These are phyloP conservation scores for Cercospora citrullina DNA, from an alignment of 2,329 filamentous ascomycete species.

Conservation along the genomic window DNA sequence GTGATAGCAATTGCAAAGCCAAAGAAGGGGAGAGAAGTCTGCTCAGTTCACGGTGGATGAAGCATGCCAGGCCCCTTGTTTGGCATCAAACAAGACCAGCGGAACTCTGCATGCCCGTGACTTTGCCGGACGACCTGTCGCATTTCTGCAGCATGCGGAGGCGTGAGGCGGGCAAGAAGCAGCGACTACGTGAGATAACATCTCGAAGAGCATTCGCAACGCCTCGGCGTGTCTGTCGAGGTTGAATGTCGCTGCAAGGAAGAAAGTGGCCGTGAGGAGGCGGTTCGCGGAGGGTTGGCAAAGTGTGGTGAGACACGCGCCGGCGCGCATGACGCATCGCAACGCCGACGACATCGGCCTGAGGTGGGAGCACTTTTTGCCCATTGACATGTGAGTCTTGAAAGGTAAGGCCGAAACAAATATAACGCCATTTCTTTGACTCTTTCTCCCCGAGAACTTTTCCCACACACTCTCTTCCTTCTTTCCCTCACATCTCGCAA, in stretches of 20 bases:
- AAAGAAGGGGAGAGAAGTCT: background rate
- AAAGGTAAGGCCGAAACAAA: background rate
- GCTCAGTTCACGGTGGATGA: background rate
- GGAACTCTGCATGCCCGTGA: background rate
- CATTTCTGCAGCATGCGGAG: background rate
- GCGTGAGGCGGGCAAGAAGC: background rate
- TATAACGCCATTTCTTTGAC: constrained; percentile 3
- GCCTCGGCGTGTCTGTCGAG: background rate
- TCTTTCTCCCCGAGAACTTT: background rate
- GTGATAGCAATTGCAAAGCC: background rate
- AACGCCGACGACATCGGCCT: background rate
- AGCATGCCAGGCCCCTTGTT: background rate
- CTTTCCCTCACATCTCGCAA: constrained; percentile 12
- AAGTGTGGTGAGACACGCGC: background rate
- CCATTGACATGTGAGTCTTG: constrained; percentile 1
- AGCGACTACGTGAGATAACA: background rate
- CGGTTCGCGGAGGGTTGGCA: background rate
- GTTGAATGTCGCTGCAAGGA: background rate
- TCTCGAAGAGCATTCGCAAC: background rate
- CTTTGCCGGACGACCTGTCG: background rate
- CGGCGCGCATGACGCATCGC: constrained; percentile 3
- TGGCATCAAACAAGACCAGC: background rate
- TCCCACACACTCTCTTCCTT: background rate
- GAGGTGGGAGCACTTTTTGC: constrained; percentile 2
- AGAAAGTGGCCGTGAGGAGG: background rate